These are phyloP conservation scores for Chamaenerion angustifolium DNA, from an alignment of 345 rosid species.

Conservation along the genomic window DNA sequence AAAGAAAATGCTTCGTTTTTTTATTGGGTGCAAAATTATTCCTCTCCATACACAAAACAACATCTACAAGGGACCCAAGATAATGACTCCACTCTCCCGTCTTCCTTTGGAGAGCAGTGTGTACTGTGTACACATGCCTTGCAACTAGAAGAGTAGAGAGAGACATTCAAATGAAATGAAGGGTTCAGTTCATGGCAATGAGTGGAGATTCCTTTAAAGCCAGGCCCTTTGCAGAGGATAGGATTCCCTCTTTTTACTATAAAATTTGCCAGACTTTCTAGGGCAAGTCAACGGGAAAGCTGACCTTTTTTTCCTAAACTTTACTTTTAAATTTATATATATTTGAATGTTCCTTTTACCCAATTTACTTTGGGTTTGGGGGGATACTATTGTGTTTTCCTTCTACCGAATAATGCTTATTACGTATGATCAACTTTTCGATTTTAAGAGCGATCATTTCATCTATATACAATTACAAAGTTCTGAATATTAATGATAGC, in stretches of 20 bases:
- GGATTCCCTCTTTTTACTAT: slow-evolving; percentile 34
- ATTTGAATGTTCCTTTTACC: background rate
- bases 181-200: slow-evolving; percentile 11
- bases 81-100: background rate
- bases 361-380: background rate
- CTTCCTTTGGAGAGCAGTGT: background rate
- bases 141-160: slow-evolving; percentile 1
- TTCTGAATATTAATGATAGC: too few relatives aligned
- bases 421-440: too few relatives aligned
- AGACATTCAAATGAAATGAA: background rate
- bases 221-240: slow-evolving; percentile 17
- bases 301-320: slow-evolving; percentile 10
- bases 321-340: background rate
- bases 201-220: slow-evolving; percentile 21
- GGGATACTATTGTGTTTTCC: background rate
- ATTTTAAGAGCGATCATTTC: too few relatives aligned
- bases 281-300: slow-evolving; percentile 63
- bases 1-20: slow-evolving; percentile 25
- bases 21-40: slow-evolving; percentile 33
- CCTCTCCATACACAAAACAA: slow-evolving; percentile 23
- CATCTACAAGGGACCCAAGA: slow-evolving; percentile 24
- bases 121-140: slow-evolving; percentile 17
- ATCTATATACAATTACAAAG: too few relatives aligned
- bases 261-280: slow-evolving; percentile 43
- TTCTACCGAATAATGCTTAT: background rate